Percentiles rank a stretch among this genome's conserved stretches.
Conservation (phyloP, 1,284 basidiomycete genomes). For the Cryptococcus amylolentus region DNA sequence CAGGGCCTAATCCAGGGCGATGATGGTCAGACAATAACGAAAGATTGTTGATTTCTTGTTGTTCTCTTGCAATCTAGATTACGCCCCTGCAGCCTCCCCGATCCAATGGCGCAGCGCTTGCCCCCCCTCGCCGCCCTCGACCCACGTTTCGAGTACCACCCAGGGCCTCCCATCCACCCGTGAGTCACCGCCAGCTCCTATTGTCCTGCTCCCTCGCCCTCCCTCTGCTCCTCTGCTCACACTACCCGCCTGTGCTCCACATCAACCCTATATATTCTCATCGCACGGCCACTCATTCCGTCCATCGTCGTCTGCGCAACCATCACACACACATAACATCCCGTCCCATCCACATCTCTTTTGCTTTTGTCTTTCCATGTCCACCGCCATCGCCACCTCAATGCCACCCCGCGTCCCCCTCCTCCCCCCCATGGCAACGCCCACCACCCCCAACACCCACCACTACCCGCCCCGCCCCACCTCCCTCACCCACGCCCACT, state of each 20-base stretch:
- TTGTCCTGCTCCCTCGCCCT: neutral
- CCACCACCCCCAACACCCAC: neutral
- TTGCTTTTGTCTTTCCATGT: neutral
- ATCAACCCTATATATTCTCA: neutral
- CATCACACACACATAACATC: neutral
- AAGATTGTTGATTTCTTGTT: too few species aligned
- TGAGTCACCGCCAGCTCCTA: neutral
- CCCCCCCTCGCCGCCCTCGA: neutral
- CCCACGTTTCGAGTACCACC: neutral
- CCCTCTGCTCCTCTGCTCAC: neutral
- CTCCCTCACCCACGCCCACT: neutral
- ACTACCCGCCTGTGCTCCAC: too few species aligned
- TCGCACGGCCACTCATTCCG: neutral
- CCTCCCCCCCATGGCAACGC: neutral
- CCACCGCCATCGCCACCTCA: neutral
- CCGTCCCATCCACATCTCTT: neutral
- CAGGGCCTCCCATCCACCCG: neutral
- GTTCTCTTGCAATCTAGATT: too few species aligned
- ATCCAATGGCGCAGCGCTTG: too few species aligned
- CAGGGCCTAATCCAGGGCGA: too few species aligned
- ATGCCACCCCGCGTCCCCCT: neutral
- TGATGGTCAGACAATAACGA: too few species aligned
- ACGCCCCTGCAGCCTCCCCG: too few species aligned
- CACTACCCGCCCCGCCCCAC: neutral
- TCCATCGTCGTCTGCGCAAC: neutral